phyloP scores from a whole-genome alignment of 305 asterid species.

The Fraxinus angustifolia region DNA sequence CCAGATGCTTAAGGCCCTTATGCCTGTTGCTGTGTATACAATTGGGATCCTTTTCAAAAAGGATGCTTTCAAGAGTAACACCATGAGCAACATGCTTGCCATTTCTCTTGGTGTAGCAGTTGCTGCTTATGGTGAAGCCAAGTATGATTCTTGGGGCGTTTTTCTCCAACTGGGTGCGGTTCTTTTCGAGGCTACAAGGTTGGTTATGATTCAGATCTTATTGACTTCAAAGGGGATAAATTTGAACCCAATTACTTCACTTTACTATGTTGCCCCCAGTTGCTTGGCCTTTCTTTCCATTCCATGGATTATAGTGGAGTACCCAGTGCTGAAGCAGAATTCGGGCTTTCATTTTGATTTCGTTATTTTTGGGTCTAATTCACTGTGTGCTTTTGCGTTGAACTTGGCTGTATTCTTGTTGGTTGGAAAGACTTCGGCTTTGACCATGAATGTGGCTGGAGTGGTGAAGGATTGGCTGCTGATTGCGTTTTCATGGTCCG shows the following conservation, averaged over 20 bases:
- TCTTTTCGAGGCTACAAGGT: conserved; percentile 61
- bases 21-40: conserved; percentile 73
- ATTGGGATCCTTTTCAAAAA: conserved; percentile 51
- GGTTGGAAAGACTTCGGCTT: conserved; percentile 69
- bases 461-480: conserved; percentile 71
- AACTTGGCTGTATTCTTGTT: conserved; percentile 65
- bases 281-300: conserved; percentile 51
- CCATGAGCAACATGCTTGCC: conserved; percentile 65
- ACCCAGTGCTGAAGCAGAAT: conserved; percentile 37
- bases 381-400: conserved; percentile 61
- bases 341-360: conserved; percentile 44
- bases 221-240: conserved; percentile 59
- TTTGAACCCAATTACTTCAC: conserved; percentile 59
- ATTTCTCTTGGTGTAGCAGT: conserved; percentile 71
- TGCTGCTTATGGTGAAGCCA: conserved; percentile 76
- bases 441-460: conserved; percentile 79
- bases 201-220: conserved; percentile 66
- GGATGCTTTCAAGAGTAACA: conserved; percentile 40
- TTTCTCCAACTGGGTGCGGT: conserved; percentile 59
- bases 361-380: conserved; percentile 55
- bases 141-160: conserved; percentile 64
- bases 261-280: conserved; percentile 71
- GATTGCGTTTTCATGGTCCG: conserved; percentile 77
- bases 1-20: conserved; percentile 71
- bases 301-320: conserved; percentile 64